Percentiles rank a stretch among this genome's conserved stretches.
phyloP scores from a whole-genome alignment of 2,329 filamentous ascomycete species.

The Penicillium sclerotigenum region DNA sequence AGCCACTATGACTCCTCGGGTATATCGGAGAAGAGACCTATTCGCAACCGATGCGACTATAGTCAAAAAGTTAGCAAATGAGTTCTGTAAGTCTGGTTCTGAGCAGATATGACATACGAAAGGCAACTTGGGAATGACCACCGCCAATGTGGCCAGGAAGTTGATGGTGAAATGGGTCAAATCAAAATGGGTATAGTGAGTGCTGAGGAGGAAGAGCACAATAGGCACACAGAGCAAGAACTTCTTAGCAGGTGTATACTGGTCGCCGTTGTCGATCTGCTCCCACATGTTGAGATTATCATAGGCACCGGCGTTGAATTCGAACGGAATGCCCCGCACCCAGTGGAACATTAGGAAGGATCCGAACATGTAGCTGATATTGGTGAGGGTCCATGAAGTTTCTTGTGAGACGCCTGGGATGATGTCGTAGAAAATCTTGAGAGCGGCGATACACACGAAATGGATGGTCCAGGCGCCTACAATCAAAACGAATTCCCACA shows the following conservation, averaged over 20 bases:
- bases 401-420: slow-evolving; percentile 95
- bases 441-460: slow-evolving; percentile 80
- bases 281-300: slow-evolving; percentile 99
- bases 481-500: slow-evolving; percentile 5
- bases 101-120: slow-evolving; percentile 62
- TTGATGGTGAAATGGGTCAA: slow-evolving; percentile 96
- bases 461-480: slow-evolving; percentile 97
- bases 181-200: slow-evolving; percentile 98
- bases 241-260: slow-evolving; percentile 98
- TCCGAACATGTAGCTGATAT: slow-evolving; percentile 98
- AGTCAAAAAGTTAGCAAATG: slow-evolving; percentile 29
- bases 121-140: slow-evolving; percentile 94
- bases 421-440: slow-evolving; percentile 97
- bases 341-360: slow-evolving; percentile 99
- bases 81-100: not conserved
- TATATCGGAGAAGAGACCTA: slow-evolving; percentile 68
- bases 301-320: slow-evolving; percentile 97
- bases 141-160: slow-evolving; percentile 83
- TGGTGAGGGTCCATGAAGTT: slow-evolving; percentile 97
- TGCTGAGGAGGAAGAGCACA: slow-evolving; percentile 90
- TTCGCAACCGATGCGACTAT: slow-evolving; percentile 74
- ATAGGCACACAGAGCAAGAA: slow-evolving; percentile 94
- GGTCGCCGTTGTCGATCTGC: slow-evolving; percentile 97
- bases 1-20: slow-evolving; percentile 56
- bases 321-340: slow-evolving; percentile 95